These are phyloP conservation scores for Jimgerdemannia flammicorona DNA, from an alignment of 192 early-diverging fungal genomes.

Conservation along the genomic window DNA sequence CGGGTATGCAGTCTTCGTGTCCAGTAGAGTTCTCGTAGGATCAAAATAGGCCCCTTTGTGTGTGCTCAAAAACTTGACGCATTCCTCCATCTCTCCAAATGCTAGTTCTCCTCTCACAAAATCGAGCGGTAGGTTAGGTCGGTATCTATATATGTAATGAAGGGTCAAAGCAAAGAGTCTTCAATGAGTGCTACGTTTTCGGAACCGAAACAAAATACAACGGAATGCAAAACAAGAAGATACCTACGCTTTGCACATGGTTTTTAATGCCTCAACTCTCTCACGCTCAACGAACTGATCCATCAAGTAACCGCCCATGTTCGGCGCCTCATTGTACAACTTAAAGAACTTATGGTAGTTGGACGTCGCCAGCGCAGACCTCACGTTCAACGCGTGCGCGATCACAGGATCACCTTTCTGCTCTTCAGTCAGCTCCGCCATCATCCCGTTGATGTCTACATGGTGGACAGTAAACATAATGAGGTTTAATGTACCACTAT, in stretches of 20 bases:
- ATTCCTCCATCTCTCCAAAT: conserved; percentile 45
- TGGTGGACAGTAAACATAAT: neutral
- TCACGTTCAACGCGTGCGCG: conserved; percentile 81
- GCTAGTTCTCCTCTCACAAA: conserved; percentile 67
- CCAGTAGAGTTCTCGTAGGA: conserved; percentile 34
- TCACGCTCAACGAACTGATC: conserved; percentile 90
- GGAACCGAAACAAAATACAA: neutral
- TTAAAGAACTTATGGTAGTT: conserved; percentile 88
- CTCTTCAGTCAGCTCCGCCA: conserved; percentile 65
- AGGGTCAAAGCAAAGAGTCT: neutral
- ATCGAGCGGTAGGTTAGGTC: conserved; percentile 52
- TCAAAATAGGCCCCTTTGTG: conserved; percentile 30
- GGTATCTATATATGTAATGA: conserved; percentile 35
- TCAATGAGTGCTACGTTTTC: conserved; percentile 3
- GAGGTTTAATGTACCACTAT: neutral
- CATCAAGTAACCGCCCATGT: conserved; percentile 89
- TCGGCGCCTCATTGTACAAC: conserved; percentile 72
- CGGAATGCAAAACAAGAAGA: neutral
- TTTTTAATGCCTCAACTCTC: conserved; percentile 70
- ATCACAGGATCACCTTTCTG: conserved; percentile 64
- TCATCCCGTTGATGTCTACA: conserved; percentile 75
- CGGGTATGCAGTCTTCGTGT: conserved; percentile 55
- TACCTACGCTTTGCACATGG: conserved; percentile 74
- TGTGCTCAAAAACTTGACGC: conserved; percentile 46
- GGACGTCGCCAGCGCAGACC: conserved; percentile 70